phyloP scores from a whole-genome alignment of 306 rosid genomes.

The Fragaria iinumae region DNA sequence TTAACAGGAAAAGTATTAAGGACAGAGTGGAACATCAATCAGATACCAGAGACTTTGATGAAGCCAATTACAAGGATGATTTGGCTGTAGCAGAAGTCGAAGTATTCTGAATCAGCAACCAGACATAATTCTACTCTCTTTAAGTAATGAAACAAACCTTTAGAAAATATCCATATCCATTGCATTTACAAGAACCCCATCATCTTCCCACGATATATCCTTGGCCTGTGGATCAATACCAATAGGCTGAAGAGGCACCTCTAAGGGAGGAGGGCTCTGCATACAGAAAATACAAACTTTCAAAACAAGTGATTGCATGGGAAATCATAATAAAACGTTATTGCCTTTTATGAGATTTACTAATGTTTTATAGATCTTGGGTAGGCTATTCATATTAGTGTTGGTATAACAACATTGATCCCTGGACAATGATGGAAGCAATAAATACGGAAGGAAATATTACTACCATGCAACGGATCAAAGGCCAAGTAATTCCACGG shows the following conservation, averaged over 20 bases:
- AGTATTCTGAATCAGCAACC: neutral
- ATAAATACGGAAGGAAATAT: slow-evolving; percentile 4
- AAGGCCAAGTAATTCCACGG: slow-evolving; percentile 87
- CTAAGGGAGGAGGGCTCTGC: slow-evolving; percentile 85
- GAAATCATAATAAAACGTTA: neutral
- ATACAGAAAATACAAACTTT: slow-evolving; percentile 16
- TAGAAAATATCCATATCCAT: slow-evolving; percentile 69
- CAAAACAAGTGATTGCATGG: slow-evolving; percentile 9
- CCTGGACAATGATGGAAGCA: neutral
- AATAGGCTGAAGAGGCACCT: slow-evolving; percentile 54
- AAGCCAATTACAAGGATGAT: neutral
- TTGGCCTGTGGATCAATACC: slow-evolving; percentile 54
- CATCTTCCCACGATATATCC: slow-evolving; percentile 72
- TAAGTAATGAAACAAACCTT: slow-evolving; percentile 24
- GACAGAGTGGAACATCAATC: neutral
- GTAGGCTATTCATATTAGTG: neutral
- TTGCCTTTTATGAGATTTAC: neutral
- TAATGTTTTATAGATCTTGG: neutral
- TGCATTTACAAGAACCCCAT: slow-evolving; percentile 65
- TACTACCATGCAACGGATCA: slow-evolving; percentile 83
- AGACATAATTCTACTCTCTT: neutral
- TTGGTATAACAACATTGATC: slow-evolving; percentile 14
- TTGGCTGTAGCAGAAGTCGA: neutral
- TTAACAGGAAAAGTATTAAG: neutral
- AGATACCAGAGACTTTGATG: neutral